Conservation (phyloP, 108 stramenopile genomes). For the Epipyxis sp. region DNA sequence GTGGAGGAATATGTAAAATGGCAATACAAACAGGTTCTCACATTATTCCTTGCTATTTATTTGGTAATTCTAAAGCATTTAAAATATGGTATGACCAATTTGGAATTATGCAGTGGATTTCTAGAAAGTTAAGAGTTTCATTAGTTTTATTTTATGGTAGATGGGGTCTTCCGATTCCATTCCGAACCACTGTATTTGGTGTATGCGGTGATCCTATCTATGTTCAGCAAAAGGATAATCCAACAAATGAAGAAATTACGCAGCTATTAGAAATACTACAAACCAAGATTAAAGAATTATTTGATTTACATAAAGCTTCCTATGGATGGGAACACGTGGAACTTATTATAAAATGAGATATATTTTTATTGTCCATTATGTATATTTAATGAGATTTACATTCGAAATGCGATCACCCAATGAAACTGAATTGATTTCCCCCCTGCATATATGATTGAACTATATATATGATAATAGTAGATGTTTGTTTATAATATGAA, state of each 20-base stretch:
- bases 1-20: slow-evolving; percentile 76
- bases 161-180: slow-evolving; percentile 67
- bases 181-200: slow-evolving; percentile 43
- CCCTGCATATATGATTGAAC: too few relatives aligned
- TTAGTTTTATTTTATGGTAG: slow-evolving; percentile 73
- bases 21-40: slow-evolving; percentile 70
- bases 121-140: slow-evolving; percentile 63
- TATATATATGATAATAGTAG: too few relatives aligned
- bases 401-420: too few relatives aligned
- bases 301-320: slow-evolving; percentile 37
- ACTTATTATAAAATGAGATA: too few relatives aligned
- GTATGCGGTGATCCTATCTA: slow-evolving; percentile 25
- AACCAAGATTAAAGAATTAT: slow-evolving; percentile 30
- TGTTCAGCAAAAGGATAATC: slow-evolving; percentile 26
- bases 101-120: slow-evolving; percentile 59
- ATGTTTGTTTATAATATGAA: too few relatives aligned
- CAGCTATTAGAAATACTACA: slow-evolving; percentile 24
- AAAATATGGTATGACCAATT: slow-evolving; percentile 58
- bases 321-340: slow-evolving; percentile 47
- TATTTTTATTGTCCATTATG: too few relatives aligned
- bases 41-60: slow-evolving; percentile 67
- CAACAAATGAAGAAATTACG: slow-evolving; percentile 38
- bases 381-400: too few relatives aligned
- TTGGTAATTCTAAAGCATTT: slow-evolving; percentile 65
- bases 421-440: too few relatives aligned